These are phyloP conservation scores for Graphilbum sp. DNA, from an alignment of 2,329 filamentous ascomycete species.

Conservation along the genomic window DNA sequence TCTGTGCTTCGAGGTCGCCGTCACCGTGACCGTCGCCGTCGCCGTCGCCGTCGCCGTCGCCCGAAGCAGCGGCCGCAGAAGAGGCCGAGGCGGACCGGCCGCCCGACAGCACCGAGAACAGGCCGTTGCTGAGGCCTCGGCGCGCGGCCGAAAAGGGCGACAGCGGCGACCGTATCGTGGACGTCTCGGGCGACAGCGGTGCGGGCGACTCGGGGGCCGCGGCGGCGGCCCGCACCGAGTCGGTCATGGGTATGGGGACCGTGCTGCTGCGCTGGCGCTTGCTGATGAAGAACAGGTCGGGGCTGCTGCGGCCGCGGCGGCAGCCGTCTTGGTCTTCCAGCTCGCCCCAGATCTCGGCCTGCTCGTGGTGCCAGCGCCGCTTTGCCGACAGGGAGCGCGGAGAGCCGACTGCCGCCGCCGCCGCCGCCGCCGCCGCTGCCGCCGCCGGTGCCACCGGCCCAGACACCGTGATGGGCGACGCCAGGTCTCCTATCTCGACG, in stretches of 20 bases:
- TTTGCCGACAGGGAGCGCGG: constrained; percentile 17
- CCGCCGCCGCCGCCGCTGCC: not conserved
- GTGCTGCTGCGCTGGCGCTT: constrained; percentile 31
- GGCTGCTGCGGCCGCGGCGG: constrained; percentile 12
- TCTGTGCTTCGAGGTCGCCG: too few relatives aligned
- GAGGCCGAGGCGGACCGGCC: constrained; percentile 6
- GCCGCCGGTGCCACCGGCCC: not conserved
- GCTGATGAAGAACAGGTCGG: constrained; percentile 14
- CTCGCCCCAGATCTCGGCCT: constrained; percentile 75
- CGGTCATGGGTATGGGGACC: constrained; percentile 19
- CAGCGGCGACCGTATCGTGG: constrained; percentile 1
- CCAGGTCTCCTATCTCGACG: not conserved
- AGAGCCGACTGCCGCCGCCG: not conserved
- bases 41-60: not conserved
- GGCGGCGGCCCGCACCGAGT: too few relatives aligned
- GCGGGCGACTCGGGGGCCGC: too few relatives aligned
- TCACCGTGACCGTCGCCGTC: constrained; percentile 11
- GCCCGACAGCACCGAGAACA: not conserved
- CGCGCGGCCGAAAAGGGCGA: constrained; percentile 15
- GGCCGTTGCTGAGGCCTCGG: constrained; percentile 16
- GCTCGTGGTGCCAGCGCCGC: constrained; percentile 40
- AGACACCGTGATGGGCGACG: not conserved
- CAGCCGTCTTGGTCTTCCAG: constrained; percentile 54
- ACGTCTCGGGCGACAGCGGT: not conserved
- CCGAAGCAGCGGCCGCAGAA: not conserved